phyloP scores from a whole-genome alignment of 2,329 filamentous ascomycete genomes.

The Bipolaris bicolor region DNA sequence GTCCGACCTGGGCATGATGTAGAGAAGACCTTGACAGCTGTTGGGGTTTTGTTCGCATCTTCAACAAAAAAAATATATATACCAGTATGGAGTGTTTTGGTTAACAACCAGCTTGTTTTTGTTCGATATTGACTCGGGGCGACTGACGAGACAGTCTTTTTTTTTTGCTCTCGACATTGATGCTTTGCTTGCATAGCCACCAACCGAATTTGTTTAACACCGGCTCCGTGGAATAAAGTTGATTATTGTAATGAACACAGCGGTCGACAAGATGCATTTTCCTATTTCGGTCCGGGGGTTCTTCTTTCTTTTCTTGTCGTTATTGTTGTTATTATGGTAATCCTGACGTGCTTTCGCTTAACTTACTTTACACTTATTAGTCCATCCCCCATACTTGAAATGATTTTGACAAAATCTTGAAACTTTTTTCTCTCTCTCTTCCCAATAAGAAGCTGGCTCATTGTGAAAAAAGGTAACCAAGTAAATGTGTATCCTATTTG shows the following conservation, averaged over 20 bases:
- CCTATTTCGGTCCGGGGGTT: neutral
- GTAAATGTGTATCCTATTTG: too few species aligned
- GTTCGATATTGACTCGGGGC: neutral
- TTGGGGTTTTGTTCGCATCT: slow-evolving; percentile 7
- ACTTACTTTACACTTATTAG: too few species aligned
- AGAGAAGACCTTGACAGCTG: neutral
- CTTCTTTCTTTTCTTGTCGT: neutral
- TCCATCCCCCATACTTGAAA: too few species aligned
- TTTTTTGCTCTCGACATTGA: neutral
- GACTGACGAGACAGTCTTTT: neutral
- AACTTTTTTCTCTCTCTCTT: too few species aligned
- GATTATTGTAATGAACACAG: neutral
- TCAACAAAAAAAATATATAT: slow-evolving; percentile 8
- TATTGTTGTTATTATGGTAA: neutral
- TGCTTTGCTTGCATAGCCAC: neutral
- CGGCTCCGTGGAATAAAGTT: neutral
- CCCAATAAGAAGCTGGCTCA: too few species aligned
- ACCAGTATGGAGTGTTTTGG: slow-evolving; percentile 2
- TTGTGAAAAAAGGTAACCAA: too few species aligned
- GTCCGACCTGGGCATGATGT: slow-evolving; percentile 43
- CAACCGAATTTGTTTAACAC: neutral
- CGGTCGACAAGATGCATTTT: neutral
- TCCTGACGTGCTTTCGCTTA: neutral
- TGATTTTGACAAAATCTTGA: too few species aligned
- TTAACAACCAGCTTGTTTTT: neutral